Conservation (phyloP, 2,329 filamentous ascomycete genomes). For the Penicillium verrucosum region DNA sequence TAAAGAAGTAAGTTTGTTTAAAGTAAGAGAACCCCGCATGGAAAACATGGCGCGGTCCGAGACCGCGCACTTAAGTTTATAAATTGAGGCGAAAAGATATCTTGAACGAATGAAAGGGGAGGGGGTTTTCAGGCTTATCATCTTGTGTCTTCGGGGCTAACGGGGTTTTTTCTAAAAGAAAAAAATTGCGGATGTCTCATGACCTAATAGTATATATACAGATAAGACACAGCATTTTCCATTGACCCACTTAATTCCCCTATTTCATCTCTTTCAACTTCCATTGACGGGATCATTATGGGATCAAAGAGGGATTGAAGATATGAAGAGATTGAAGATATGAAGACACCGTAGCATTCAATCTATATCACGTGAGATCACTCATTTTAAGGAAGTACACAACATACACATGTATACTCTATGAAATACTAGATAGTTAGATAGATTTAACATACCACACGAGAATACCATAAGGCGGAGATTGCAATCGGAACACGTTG, state of each 20-base stretch:
- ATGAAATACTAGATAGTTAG: no score
- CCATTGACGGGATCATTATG: not conserved
- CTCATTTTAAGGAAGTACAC: no score
- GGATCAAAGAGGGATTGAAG: not conserved
- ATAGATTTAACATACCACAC: not conserved
- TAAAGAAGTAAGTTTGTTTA: not conserved
- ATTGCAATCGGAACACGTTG: not conserved
- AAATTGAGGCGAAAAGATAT: not conserved
- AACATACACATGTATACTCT: no score
- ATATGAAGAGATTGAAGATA: not conserved
- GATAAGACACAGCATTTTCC: not conserved
- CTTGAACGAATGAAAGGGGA: not conserved
- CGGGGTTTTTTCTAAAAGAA: no score
- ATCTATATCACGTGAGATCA: not conserved
- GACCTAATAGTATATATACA: not conserved
- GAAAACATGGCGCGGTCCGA: conserved; percentile 21
- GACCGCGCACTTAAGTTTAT: conserved; percentile 16
- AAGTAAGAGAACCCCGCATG: conserved; percentile 21
- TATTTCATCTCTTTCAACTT: not conserved
- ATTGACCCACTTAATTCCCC: not conserved
- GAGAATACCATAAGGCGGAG: not conserved
- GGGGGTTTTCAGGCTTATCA: not conserved
- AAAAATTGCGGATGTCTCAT: not conserved
- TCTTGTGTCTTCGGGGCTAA: not conserved
- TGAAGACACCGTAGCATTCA: not conserved